Percentiles rank a stretch among this genome's conserved stretches.
phyloP scores from a whole-genome alignment of 495 filamentous ascomycete species.

The Massariosphaeria phaeospora region DNA sequence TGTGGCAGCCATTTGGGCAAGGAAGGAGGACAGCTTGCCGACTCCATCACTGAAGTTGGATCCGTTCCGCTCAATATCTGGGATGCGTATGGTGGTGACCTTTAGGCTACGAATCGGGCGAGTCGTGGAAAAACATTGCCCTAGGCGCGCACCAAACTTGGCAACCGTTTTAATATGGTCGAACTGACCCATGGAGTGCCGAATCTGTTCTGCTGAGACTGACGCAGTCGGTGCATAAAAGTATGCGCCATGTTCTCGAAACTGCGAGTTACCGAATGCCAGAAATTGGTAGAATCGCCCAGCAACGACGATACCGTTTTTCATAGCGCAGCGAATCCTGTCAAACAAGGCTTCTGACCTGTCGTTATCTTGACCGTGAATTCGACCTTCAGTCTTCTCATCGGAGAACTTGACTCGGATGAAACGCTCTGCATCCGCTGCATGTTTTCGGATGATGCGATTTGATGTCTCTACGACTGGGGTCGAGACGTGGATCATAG shows the following conservation, averaged over 20 bases:
- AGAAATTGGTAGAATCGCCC: constrained; percentile 82
- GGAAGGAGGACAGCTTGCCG: constrained; percentile 77
- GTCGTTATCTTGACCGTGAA: constrained; percentile 49
- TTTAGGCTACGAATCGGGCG: constrained; percentile 53
- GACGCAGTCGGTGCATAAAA: constrained; percentile 66
- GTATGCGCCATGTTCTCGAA: constrained; percentile 87
- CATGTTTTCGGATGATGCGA: constrained; percentile 70
- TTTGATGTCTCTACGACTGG: constrained; percentile 84
- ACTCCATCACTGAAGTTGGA: constrained; percentile 87
- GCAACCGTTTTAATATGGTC: constrained; percentile 69
- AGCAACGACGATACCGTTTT: constrained; percentile 76
- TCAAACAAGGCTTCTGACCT: constrained; percentile 67
- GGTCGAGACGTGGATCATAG: constrained; percentile 68
- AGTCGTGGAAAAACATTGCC: constrained; percentile 95
- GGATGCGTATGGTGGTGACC: constrained; percentile 47
- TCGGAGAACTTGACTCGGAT: constrained; percentile 90
- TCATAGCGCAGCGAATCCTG: constrained; percentile 64
- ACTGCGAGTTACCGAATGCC: constrained; percentile 92
- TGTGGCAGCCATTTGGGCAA: constrained; percentile 63
- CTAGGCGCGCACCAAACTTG: constrained; percentile 79
- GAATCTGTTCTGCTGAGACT: constrained; percentile 66
- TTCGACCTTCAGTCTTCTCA: constrained; percentile 61
- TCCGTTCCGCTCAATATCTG: constrained; percentile 62
- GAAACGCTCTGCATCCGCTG: constrained; percentile 68
- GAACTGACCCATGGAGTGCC: constrained; percentile 89